Percentiles rank a stretch among this genome's conserved stretches.
Conservation (phyloP, 1,139 yeast species). For the Saccharomycopsis phalli region DNA sequence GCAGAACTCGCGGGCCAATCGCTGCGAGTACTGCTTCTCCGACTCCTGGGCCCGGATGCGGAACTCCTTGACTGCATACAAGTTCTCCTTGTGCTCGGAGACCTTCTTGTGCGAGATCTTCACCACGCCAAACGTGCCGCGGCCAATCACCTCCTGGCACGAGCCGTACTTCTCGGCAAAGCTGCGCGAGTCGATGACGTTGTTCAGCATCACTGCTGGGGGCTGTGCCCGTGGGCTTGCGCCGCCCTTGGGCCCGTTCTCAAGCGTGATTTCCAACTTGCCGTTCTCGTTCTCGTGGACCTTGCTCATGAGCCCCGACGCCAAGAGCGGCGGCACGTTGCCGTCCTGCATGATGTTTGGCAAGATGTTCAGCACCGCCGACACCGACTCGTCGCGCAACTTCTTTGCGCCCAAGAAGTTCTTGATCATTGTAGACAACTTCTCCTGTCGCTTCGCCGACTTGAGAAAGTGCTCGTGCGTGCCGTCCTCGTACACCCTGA, state of each 20-base stretch:
- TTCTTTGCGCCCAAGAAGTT: slow-evolving; percentile 78
- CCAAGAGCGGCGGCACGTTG: slow-evolving; percentile 61
- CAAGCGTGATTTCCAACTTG: slow-evolving; percentile 26
- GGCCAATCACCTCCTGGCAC: slow-evolving; percentile 54
- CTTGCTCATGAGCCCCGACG: slow-evolving; percentile 73
- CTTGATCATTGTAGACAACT: slow-evolving; percentile 75
- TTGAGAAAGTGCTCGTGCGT: slow-evolving; percentile 71
- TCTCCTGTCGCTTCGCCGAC: slow-evolving; percentile 80
- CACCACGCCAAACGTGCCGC: slow-evolving; percentile 64
- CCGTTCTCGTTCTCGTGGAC: slow-evolving; percentile 33
- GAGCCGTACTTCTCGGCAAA: slow-evolving; percentile 47
- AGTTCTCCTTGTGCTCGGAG: slow-evolving; percentile 27
- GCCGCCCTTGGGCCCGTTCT: slow-evolving; percentile 8
- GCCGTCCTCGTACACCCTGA: slow-evolving; percentile 53
- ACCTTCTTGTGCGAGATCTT: slow-evolving; percentile 39
- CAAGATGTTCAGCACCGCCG: slow-evolving; percentile 70
- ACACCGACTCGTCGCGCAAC: slow-evolving; percentile 69
- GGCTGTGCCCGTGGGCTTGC: neutral
- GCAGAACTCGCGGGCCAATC: slow-evolving; percentile 70
- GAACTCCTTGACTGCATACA: slow-evolving; percentile 69
- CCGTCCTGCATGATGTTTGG: slow-evolving; percentile 23
- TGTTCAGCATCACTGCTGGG: neutral
- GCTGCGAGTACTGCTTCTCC: slow-evolving; percentile 49
- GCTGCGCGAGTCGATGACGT: slow-evolving; percentile 18
- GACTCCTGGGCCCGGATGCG: slow-evolving; percentile 44